These are phyloP conservation scores for Boletus edulis DNA, from an alignment of 768 basidiomycete genomes.

Conservation along the genomic window DNA sequence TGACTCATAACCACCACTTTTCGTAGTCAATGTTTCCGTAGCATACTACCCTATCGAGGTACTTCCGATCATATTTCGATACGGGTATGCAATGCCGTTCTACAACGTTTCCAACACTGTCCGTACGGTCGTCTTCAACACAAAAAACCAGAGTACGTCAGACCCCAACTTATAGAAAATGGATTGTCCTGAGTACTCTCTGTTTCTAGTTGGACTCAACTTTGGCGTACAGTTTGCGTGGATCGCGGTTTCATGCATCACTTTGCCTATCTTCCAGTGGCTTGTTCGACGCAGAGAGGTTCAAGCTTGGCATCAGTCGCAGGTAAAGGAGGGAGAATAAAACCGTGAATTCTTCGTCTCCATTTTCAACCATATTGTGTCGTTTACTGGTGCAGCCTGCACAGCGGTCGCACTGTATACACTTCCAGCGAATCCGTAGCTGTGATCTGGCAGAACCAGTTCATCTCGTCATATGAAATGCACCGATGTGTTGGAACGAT, in stretches of 20 bases:
- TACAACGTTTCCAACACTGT: slow-evolving; percentile 65
- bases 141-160: slow-evolving; percentile 54
- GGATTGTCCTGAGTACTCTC: not conserved
- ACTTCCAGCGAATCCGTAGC: no score
- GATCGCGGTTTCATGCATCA: slow-evolving; percentile 52
- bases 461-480: not conserved
- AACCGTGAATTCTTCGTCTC: no score
- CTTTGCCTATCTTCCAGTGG: slow-evolving; percentile 52
- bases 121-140: slow-evolving; percentile 62
- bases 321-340: slow-evolving; percentile 3
- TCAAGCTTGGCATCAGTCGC: slow-evolving; percentile 16
- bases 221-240: slow-evolving; percentile 60
- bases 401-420: no score
- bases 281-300: slow-evolving; percentile 29
- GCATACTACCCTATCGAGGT: slow-evolving; percentile 55
- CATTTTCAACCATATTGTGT: not conserved
- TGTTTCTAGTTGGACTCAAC: slow-evolving; percentile 52
- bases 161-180: not conserved
- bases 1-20: not conserved
- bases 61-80: slow-evolving; percentile 56
- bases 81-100: slow-evolving; percentile 71
- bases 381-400: no score
- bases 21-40: slow-evolving; percentile 56
- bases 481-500: not conserved
- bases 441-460: no score